These are phyloP conservation scores for Vitis cinerea DNA, from an alignment of 164 flowering plant species.

Conservation along the genomic window DNA sequence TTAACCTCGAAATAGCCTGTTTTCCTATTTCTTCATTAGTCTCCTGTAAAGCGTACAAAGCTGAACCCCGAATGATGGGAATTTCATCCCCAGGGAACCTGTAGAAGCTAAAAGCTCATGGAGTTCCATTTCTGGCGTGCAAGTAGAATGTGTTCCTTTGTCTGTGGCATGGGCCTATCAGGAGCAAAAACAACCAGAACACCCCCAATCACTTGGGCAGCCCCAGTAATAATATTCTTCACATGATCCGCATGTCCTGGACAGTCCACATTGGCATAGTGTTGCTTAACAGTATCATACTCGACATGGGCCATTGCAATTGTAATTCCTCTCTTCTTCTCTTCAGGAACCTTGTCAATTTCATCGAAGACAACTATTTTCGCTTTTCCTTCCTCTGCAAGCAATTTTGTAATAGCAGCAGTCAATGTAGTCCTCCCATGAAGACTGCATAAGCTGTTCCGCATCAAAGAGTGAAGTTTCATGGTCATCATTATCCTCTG, in stretches of 20 bases:
- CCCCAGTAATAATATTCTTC: conserved; percentile 97
- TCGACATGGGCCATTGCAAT: conserved; percentile 66
- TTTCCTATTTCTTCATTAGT: conserved; percentile 90
- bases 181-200: conserved; percentile 92
- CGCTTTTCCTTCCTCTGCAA: no score
- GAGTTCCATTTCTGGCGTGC: conserved; percentile 99
- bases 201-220: conserved; percentile 99
- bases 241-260: conserved; percentile 46
- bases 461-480: no score
- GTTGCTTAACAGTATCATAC: conserved; percentile 64
- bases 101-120: conserved; percentile 95
- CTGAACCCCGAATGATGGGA: conserved; percentile 91
- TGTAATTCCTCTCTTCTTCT: conserved; percentile 37
- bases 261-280: conserved; percentile 70
- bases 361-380: no score
- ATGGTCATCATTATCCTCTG: no score
- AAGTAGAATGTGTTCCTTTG: conserved; percentile 93
- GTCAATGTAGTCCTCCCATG: no score
- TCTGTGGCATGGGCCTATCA: conserved; percentile 98
- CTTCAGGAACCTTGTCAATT: no score
- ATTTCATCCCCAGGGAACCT: conserved; percentile 99
- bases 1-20: conserved; percentile 76
- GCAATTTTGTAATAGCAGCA: no score
- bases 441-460: no score
- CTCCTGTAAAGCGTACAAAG: conserved; percentile 85